A percentile compares a stretch with the other conserved stretches of the same genome.
phyloP scores from a whole-genome alignment of 2,329 filamentous ascomycete genomes.

The Pleurostoma richardsiae region DNA sequence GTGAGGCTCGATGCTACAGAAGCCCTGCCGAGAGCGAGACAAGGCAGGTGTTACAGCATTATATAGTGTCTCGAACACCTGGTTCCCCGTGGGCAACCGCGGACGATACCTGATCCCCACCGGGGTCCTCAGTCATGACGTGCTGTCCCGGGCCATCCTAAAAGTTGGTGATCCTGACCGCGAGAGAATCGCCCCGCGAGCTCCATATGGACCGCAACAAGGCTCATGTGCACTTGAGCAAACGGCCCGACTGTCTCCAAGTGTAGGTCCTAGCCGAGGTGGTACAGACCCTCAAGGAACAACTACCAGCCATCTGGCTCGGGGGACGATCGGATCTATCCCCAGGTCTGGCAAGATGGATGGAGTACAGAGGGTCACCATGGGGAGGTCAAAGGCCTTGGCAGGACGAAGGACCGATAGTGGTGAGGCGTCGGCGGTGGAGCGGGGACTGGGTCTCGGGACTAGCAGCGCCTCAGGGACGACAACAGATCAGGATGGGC shows the following conservation, averaged over 20 bases:
- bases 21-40: neutral
- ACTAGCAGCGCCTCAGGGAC: neutral
- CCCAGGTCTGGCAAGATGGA: neutral
- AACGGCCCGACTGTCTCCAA: neutral
- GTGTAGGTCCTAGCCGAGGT: neutral
- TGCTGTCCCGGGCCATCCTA: neutral
- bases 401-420: neutral
- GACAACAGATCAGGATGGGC: neutral
- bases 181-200: neutral
- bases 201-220: neutral
- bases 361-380: neutral
- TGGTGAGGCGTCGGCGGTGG: neutral
- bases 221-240: neutral
- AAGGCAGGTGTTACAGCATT: neutral
- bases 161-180: neutral
- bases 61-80: neutral
- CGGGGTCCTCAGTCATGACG: neutral
- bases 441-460: neutral
- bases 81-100: neutral
- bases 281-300: neutral
- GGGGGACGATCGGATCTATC: neutral
- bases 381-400: neutral
- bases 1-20: neutral
- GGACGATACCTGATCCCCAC: neutral
- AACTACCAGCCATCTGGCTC: neutral